Evolutionary conservation across 305 asterid genomes (phyloP), one percentile per base, ranked within the genome.

Genomic region (Galium porrigens): DNA sequence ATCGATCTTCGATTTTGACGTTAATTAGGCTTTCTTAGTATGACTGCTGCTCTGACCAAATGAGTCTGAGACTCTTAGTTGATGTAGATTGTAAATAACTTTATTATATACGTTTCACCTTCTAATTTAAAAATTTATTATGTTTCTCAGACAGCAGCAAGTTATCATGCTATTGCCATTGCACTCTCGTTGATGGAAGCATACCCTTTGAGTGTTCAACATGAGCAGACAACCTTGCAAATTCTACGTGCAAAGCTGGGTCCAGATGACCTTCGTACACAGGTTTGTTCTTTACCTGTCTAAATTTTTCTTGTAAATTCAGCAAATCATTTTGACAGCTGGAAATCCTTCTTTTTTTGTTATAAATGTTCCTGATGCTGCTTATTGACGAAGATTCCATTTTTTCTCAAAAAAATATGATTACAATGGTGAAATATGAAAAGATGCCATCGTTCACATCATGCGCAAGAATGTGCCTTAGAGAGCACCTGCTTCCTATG

Each of bases 151-250:
- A 92, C 99, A 59, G 99, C 97, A 65, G 99, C 95, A 69, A 92
- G 96, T 81, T 92, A 92, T 72, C 99, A 92, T 78, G 99, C 99
- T 68, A 92, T 92, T 57, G 99, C 99, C 59, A 92, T 92, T 72
- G 99, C 99, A 63, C 91, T 92, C 69, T 92, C 99, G 34, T 81
- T 92, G 95, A 92, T 89, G 99, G 99, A 92, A 80, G 99, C 99
- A 69, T 92, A 87, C 76, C 95, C 99, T 54, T 80, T 92, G 73
- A 92, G 99, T 74, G 97, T 92, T 82, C 97, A 92, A 82, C 99
- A 92, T 63, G 98, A 92, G 75, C 98, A 92, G 73, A 92, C 96
- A 72, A 92, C 96, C 68, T 82, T 92, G 76, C 95, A 87, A 76
- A 92, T 92, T 70, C 88, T 92, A 70, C 81, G 95, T 61, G 86